Conservation (phyloP, 2,329 filamentous ascomycete species). For the Fusarium equiseti region DNA sequence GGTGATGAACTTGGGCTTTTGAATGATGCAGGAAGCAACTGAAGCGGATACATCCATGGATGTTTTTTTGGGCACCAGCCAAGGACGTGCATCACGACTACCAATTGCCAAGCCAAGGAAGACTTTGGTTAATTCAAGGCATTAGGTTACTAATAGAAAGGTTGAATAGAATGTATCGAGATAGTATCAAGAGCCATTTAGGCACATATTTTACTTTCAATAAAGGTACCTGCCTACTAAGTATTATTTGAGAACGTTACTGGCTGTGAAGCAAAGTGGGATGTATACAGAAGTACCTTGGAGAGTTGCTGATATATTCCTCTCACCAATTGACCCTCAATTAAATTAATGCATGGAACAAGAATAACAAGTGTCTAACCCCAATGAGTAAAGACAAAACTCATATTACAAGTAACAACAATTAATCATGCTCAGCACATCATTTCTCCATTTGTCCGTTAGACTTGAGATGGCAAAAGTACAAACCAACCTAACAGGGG, state of each 20-base stretch:
- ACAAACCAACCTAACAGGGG: constrained; percentile 7
- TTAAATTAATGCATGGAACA: background rate
- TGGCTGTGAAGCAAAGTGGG: background rate
- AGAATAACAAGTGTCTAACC: background rate
- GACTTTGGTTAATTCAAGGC: background rate
- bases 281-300: background rate
- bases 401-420: background rate
- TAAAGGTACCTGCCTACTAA: background rate
- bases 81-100: constrained; percentile 28
- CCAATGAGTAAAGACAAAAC: background rate
- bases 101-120: constrained; percentile 25
- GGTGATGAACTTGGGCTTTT: background rate
- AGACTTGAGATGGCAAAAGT: constrained; percentile 1
- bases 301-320: background rate
- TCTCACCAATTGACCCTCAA: background rate
- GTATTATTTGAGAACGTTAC: background rate
- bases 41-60: constrained; percentile 1
- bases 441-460: constrained; percentile 17
- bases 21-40: constrained; percentile 17
- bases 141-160: background rate
- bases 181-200: background rate
- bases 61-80: constrained; percentile 21
- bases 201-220: background rate
- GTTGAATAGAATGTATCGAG: background rate
- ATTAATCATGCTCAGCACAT: constrained; percentile 1